Evolutionary conservation across 768 basidiomycete species (phyloP), one percentile per base, ranked within the genome.

Genomic region (Sarcodon aspratus): DNA sequence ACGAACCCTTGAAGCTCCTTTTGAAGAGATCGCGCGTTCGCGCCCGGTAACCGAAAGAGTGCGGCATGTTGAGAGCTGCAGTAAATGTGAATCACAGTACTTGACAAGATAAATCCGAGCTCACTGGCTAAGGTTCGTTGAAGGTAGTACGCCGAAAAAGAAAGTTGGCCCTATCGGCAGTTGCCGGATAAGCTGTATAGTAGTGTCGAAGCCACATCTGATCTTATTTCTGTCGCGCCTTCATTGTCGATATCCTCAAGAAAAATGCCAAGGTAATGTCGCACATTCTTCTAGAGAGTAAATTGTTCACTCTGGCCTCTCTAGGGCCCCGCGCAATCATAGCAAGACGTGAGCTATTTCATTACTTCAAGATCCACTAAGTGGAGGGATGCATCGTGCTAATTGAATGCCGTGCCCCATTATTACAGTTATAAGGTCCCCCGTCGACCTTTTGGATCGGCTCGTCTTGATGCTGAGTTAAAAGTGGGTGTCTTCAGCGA

Each of bases 1-100:
- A 50, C 48, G 44, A 54, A 94, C 93, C 82, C 80, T 95, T 95
- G 85, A 98, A 97, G 63, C 83, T 86, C 75, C 88, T 78, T 82
- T 89, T 93, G 88, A 99, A 98, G 94, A 98, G 96, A 75, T 94
- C 76, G 83, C 95, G 93, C 84, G 95, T 98, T 61, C 95, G 93
- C 87, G 95, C 95, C 67, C 95, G 85, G 78, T 94, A 90, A 90
- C 95, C 95, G 80, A 85, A 99, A 50, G 95, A 97, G 90, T 97
- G 92, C 76, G 95, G 95, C 95, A 99, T 97, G 68, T 82, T 81
- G 80, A 76, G 66, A 73, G 56, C 75, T 83, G 60, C 33, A 36
- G 46, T 42, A 48, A 31, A 52, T 49, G 53, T 50, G 37, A 38
- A 46, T 42, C 36, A 40, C 47, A 46, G 45, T 50, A 50, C 45